Evolutionary conservation across 1,139 yeast genomes (phyloP), one percentile per base, ranked within the genome.

Genomic region (Debaryomyces nepalensis): DNA sequence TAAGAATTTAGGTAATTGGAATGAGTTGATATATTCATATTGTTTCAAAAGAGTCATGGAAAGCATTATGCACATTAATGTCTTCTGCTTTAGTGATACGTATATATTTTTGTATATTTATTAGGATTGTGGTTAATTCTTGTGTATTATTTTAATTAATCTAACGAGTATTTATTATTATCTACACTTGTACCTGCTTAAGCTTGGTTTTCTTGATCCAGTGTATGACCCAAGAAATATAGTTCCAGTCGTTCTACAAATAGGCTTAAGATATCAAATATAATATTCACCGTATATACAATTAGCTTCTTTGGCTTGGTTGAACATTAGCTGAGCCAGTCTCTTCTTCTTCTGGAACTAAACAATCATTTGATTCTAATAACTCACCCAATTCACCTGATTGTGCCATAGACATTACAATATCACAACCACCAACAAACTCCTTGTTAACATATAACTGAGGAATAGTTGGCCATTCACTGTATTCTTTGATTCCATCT

Each of bases 401-500:
- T 57, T 87, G 89, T 36, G 96, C 89, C 98, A 93, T 91, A 46
- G 87, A 82, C 59, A 87, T 88, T 42, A 95, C 75, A 51, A 95
- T 91, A 65, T 95, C 99, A 68, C 97, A 95, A 2, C 99, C 99
- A 39, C 99, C 99, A 42, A 95, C 77, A 63, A 95, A 95, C 59
- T 95, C 99, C 48, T 81, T 80, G 56, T 82, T 66, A 6, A 82
- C 84, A 52, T 82, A 84, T 41, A 84, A 68, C 55, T 84, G 89
- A 12, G 93, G 93, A 45, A 88, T 86, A 8, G 96, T 88, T 45
- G 96, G 96, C 99, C 99, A 95, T 51, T 87, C 84, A 52, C 95
- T 83, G 68, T 81, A 93, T 63, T 95, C 99, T 70, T 95, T 95
- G 59, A 93, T 89, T 14, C 98, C 99, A 39, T 78, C 77, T 68